These are phyloP conservation scores for Phytophthora cactorum DNA, from an alignment of 352 stramenopile species.

Conservation along the genomic window DNA sequence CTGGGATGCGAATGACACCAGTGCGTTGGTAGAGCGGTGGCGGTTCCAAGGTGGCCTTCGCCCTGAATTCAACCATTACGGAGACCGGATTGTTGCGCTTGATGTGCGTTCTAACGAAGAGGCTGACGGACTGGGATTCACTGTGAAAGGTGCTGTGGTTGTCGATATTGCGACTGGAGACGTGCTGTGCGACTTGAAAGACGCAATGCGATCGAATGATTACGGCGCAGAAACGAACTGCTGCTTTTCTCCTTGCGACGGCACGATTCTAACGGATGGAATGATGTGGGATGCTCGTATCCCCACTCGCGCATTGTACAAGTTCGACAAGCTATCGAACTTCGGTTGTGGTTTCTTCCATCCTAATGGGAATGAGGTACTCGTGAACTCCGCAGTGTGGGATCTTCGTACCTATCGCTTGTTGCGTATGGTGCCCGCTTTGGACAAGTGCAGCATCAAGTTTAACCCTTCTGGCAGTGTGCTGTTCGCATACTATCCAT, in stretches of 20 bases:
- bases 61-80: slow-evolving; percentile 82
- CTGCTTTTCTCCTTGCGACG: slow-evolving; percentile 75
- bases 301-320: slow-evolving; percentile 77
- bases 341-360: slow-evolving; percentile 87
- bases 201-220: slow-evolving; percentile 71
- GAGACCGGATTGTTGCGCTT: slow-evolving; percentile 73
- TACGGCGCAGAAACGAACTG: slow-evolving; percentile 84
- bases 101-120: slow-evolving; percentile 53
- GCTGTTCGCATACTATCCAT: slow-evolving; percentile 86
- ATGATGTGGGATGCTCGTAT: slow-evolving; percentile 85
- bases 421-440: slow-evolving; percentile 82
- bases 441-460: slow-evolving; percentile 86
- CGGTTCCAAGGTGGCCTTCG: slow-evolving; percentile 60
- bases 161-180: slow-evolving; percentile 74
- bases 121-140: slow-evolving; percentile 39
- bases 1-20: slow-evolving; percentile 77
- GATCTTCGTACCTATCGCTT: slow-evolving; percentile 87
- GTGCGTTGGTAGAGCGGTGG: slow-evolving; percentile 61
- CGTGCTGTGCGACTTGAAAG: slow-evolving; percentile 66
- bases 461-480: slow-evolving; percentile 76
- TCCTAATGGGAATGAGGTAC: slow-evolving; percentile 88
- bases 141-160: slow-evolving; percentile 62
- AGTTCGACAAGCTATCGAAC: slow-evolving; percentile 91
- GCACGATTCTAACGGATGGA: slow-evolving; percentile 78
- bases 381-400: slow-evolving; percentile 92